phyloP scores from a whole-genome alignment of 345 rosid genomes.

The Gossypium longicalyx region DNA sequence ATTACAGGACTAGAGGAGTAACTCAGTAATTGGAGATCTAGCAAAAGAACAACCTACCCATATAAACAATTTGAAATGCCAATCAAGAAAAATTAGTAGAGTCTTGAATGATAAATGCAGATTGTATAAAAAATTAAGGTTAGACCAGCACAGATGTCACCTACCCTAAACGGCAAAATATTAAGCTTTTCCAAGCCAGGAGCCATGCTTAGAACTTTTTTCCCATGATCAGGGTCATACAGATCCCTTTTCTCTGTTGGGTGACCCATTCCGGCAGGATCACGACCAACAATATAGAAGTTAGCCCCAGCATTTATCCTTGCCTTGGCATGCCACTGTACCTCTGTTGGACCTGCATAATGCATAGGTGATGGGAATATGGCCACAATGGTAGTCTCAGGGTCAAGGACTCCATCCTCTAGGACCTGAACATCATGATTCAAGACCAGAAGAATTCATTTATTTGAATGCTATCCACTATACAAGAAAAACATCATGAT shows the following conservation, averaged over 20 bases:
- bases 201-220: conserved; percentile 95
- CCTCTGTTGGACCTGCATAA: conserved; percentile 99
- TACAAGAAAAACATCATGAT: background rate
- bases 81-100: background rate
- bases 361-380: conserved; percentile 98
- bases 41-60: background rate
- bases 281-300: conserved; percentile 96
- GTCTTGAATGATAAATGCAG: background rate
- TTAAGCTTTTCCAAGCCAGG: conserved; percentile 93
- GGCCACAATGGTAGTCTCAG: conserved; percentile 82
- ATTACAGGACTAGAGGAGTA: background rate
- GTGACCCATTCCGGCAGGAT: conserved; percentile 99
- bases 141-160: conserved; percentile 7
- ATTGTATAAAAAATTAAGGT: background rate
- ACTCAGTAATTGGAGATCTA: background rate
- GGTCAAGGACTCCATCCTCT: conserved; percentile 90
- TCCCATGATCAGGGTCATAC: conserved; percentile 95
- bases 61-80: background rate
- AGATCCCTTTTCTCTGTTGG: conserved; percentile 93
- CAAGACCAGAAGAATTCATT: background rate
- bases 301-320: conserved; percentile 95
- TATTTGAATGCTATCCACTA: background rate
- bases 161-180: conserved; percentile 90
- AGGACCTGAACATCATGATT: conserved; percentile 48
- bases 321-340: conserved; percentile 99